Conservation (phyloP, 148 eudicot genomes). For the Beta vulgaris region DNA sequence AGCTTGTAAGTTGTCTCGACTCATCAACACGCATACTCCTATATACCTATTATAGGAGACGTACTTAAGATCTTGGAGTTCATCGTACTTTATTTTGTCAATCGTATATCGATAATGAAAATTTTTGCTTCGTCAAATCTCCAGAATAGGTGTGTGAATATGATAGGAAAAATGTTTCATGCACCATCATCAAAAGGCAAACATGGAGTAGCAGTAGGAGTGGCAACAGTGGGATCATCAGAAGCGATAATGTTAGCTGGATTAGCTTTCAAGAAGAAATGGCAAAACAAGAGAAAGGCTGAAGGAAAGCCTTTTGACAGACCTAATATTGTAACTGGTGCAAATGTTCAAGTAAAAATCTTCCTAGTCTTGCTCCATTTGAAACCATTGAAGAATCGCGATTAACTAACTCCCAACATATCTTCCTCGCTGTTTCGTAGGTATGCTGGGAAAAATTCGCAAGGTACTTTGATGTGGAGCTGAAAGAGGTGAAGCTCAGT, state of each 20-base stretch:
- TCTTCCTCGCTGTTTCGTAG: conserved; percentile 11
- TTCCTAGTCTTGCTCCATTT: background rate
- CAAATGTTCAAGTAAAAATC: conserved; percentile 38
- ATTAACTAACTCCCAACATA: background rate
- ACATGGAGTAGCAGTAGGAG: conserved; percentile 37
- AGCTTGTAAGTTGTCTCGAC: too few relatives aligned
- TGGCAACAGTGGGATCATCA: conserved; percentile 49
- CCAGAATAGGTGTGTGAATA: conserved; percentile 50
- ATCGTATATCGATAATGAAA: background rate
- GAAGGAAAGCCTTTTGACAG: conserved; percentile 46
- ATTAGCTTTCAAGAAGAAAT: conserved; percentile 48
- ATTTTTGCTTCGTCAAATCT: background rate
- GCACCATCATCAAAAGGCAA: conserved; percentile 35
- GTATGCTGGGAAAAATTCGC: conserved; percentile 58
- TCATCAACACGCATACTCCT: too few relatives aligned
- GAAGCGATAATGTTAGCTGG: conserved; percentile 51
- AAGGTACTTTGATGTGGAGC: conserved; percentile 46
- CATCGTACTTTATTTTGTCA: too few relatives aligned
- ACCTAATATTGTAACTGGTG: conserved; percentile 48
- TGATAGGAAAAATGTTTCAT: conserved; percentile 39
- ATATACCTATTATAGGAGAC: too few relatives aligned
- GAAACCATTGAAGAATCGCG: background rate
- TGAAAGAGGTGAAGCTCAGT: conserved; percentile 46
- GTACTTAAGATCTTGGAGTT: too few relatives aligned
- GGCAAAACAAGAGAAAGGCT: conserved; percentile 43